A percentile compares a stretch with the other conserved stretches of the same genome.
Conservation (phyloP, 129 eudicot species). For the Flaveria bidentis region DNA sequence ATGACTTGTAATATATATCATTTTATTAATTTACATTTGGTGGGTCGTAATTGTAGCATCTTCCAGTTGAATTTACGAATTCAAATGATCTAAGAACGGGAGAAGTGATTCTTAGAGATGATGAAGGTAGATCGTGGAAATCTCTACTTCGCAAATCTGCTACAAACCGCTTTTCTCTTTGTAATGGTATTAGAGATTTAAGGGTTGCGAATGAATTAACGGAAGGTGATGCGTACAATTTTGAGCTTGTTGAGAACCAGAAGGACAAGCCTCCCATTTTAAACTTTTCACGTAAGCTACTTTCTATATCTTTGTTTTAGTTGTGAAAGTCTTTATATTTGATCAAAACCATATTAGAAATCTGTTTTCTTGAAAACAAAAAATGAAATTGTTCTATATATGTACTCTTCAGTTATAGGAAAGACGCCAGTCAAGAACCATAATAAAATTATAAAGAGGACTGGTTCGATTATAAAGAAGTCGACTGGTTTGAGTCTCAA, state of each 20-base stretch:
- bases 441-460: background rate
- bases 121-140: background rate
- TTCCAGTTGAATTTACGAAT: background rate
- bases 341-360: background rate
- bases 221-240: conserved; percentile 27
- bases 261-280: conserved; percentile 29
- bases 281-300: conserved; percentile 2
- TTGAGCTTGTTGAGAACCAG: conserved; percentile 26
- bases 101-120: background rate
- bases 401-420: background rate
- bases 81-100: background rate
- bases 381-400: background rate
- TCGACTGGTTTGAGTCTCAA: background rate
- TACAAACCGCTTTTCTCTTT: background rate
- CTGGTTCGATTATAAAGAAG: background rate
- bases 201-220: conserved; percentile 21
- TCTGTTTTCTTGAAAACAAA: background rate
- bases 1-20: too few relatives aligned
- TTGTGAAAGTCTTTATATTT: background rate
- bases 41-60: conserved; percentile 3
- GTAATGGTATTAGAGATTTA: conserved; percentile 1
- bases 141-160: background rate
- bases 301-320: background rate
- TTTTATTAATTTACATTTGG: background rate
- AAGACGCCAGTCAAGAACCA: conserved; percentile 2